A percentile compares a stretch with the other conserved stretches of the same genome.
Conservation (phyloP, 768 basidiomycete species). For the Thelephora aurantiotincta region DNA sequence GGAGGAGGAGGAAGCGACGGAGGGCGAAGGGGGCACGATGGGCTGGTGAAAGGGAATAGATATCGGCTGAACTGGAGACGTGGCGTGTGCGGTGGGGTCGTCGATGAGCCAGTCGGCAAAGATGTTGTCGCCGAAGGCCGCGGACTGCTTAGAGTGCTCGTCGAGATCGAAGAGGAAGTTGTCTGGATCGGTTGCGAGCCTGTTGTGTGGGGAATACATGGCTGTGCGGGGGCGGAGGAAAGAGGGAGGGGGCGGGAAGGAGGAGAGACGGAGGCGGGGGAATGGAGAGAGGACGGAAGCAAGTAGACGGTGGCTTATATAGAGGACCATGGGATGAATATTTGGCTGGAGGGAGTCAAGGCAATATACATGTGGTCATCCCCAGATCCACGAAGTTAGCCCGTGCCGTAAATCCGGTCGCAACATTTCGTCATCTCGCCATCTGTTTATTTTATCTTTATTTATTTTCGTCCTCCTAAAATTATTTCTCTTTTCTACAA, state of each 20-base stretch:
- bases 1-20: conserved; percentile 26
- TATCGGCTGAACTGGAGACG: conserved; percentile 43
- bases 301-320: conserved; percentile 22
- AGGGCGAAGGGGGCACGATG: conserved; percentile 29
- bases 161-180: conserved; percentile 52
- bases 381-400: background rate
- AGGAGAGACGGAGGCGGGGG: conserved; percentile 9
- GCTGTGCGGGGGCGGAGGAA: conserved; percentile 5
- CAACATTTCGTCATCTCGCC: background rate
- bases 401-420: background rate
- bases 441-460: background rate
- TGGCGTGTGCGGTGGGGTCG: conserved; percentile 30
- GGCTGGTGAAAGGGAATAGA: conserved; percentile 34
- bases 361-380: conserved; percentile 9
- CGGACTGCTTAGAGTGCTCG: conserved; percentile 19
- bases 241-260: conserved; percentile 16
- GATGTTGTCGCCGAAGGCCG: conserved; percentile 23
- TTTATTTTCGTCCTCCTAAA: no score
- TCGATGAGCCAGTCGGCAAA: conserved; percentile 44
- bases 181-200: conserved; percentile 24
- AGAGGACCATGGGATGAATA: conserved; percentile 5
- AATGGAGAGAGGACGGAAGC: conserved; percentile 11
- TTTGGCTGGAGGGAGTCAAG: conserved; percentile 12
- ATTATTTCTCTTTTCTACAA: no score
- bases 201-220: background rate